phyloP scores from a whole-genome alignment of 2,329 filamentous ascomycete genomes.

The Escovopsis weberi region DNA sequence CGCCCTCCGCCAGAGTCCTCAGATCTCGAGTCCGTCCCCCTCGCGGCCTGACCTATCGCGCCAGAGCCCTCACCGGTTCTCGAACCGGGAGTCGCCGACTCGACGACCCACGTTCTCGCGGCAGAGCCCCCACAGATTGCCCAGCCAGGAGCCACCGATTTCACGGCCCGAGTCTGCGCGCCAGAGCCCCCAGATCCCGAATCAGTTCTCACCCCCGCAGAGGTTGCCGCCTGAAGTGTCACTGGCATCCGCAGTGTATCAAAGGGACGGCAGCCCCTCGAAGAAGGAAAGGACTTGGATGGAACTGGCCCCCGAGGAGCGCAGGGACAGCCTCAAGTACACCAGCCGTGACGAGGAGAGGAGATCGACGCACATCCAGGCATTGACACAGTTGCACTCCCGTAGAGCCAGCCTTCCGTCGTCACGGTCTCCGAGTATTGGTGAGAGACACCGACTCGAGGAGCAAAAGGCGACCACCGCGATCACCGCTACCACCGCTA shows the following conservation, averaged over 20 bases:
- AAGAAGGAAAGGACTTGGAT: conserved; percentile 15
- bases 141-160: no score
- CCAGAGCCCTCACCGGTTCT: no score
- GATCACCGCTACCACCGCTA: background rate
- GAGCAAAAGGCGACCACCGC: conserved; percentile 7
- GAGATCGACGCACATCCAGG: background rate
- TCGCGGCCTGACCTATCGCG: no score
- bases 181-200: no score
- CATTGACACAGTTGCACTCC: no score
- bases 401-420: background rate
- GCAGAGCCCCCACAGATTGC: no score
- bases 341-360: conserved; percentile 12
- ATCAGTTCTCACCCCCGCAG: no score
- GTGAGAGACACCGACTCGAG: conserved; percentile 9
- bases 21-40: no score
- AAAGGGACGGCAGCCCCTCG: conserved; percentile 4
- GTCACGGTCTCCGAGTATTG: conserved; percentile 7
- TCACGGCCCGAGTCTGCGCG: no score
- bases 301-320: conserved; percentile 16
- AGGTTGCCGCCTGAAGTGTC: conserved; percentile 8
- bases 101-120: no score
- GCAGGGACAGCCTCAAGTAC: conserved; percentile 11
- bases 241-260: conserved; percentile 6
- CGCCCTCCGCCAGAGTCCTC: no score
- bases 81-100: no score